phyloP scores from a whole-genome alignment of 768 basidiomycete species.

The Rhodotorula kratochvilovae region DNA sequence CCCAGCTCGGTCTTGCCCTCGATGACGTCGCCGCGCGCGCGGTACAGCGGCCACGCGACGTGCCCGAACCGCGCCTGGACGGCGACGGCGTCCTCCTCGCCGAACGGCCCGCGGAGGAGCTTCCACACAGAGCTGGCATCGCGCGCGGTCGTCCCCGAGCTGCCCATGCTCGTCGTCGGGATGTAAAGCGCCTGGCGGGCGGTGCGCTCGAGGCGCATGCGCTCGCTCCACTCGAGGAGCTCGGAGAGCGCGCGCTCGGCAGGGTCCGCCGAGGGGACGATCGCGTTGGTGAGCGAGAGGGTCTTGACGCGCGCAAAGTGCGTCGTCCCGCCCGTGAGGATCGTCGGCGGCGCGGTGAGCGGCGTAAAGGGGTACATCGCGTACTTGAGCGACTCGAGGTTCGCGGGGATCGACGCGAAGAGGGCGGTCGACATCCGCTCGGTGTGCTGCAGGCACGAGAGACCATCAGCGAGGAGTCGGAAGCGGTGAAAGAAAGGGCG shows the following conservation, averaged over 20 bases:
- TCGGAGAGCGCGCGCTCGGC: background rate
- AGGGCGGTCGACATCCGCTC: conserved; percentile 4
- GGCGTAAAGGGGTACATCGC: conserved; percentile 17
- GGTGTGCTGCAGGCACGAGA: background rate
- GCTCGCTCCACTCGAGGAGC: conserved; percentile 10
- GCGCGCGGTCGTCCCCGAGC: background rate
- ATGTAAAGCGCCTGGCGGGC: background rate
- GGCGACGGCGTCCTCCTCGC: background rate
- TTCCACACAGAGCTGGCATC: background rate
- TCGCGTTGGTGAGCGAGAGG: background rate
- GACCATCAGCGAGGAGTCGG: background rate
- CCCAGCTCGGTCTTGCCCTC: background rate
- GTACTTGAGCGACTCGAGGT: conserved; percentile 12
- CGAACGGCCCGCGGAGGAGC: conserved; percentile 10
- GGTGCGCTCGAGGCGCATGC: conserved; percentile 17
- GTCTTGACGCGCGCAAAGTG: conserved; percentile 12
- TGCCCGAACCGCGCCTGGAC: conserved; percentile 29
- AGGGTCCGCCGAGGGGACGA: background rate
- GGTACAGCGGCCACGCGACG: conserved; percentile 30
- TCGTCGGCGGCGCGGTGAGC: background rate
- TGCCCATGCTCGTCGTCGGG: background rate
- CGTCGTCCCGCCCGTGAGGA: background rate
- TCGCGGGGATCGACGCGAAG: conserved; percentile 16
- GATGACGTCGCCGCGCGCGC: background rate
- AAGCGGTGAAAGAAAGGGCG: background rate